phyloP scores from a whole-genome alignment of 352 stramenopile species.

The Bremia lactucae region DNA sequence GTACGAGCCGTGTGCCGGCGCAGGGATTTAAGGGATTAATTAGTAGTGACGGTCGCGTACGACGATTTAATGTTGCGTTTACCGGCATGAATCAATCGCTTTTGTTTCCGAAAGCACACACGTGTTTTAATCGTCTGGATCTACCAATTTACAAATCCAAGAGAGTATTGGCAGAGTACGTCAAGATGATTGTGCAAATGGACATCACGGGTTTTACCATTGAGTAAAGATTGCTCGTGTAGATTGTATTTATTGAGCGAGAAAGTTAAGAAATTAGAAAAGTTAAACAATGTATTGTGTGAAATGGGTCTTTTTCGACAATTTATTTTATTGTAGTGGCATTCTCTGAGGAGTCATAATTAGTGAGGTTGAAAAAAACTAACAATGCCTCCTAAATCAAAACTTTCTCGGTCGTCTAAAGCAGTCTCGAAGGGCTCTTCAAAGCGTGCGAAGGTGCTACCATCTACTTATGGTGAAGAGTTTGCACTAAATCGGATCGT shows the following conservation, averaged over 20 bases:
- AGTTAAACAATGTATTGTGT: too few relatives aligned
- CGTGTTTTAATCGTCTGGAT: slow-evolving; percentile 78
- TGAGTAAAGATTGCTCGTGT: slow-evolving; percentile 31
- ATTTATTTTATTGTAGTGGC: too few relatives aligned
- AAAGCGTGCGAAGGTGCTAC: slow-evolving; percentile 11
- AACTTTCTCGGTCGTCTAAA: slow-evolving; percentile 1
- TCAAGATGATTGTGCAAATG: slow-evolving; percentile 92
- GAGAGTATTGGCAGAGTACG: slow-evolving; percentile 55
- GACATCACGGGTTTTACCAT: slow-evolving; percentile 92
- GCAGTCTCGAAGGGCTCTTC: background rate
- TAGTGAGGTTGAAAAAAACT: too few relatives aligned
- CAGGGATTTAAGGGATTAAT: slow-evolving; percentile 81
- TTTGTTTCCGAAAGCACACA: slow-evolving; percentile 76
- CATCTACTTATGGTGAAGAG: slow-evolving; percentile 3
- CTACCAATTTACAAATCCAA: slow-evolving; percentile 65
- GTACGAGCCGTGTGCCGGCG: slow-evolving; percentile 67
- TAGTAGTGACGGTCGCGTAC: slow-evolving; percentile 65
- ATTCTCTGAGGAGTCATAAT: too few relatives aligned
- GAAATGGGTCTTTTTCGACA: too few relatives aligned
- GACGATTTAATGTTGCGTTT: slow-evolving; percentile 70
- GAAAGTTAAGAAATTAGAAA: too few relatives aligned
- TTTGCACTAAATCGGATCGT: slow-evolving; percentile 18
- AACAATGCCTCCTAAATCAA: background rate
- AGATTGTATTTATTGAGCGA: slow-evolving; percentile 24
- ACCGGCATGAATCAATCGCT: slow-evolving; percentile 45